A percentile compares a stretch with the other conserved stretches of the same genome.
phyloP scores from a whole-genome alignment of 2,329 filamentous ascomycete genomes.

The Pestalotiopsis sp. region DNA sequence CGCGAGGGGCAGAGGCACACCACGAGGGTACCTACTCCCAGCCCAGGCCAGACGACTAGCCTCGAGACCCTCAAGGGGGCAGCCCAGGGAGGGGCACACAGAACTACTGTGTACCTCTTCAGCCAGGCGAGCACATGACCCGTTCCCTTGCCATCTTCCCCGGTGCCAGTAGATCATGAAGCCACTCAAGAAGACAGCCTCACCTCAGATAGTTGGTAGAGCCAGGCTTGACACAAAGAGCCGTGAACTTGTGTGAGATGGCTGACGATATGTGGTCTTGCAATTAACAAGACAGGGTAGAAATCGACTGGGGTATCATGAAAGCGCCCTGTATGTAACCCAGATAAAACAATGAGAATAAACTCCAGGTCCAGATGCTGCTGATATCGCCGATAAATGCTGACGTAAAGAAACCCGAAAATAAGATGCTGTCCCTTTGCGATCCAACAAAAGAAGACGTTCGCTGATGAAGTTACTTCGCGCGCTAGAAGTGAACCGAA shows the following conservation, averaged over 20 bases:
- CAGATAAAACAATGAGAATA: neutral
- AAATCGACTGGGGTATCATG: conserved; percentile 8
- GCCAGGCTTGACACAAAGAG: neutral
- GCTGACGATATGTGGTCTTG: neutral
- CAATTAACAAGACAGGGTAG: neutral
- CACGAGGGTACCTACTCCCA: too few species aligned
- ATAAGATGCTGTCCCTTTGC: neutral
- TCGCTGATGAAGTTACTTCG: neutral
- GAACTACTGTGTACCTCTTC: neutral
- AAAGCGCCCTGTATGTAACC: conserved; percentile 8
- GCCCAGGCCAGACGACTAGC: too few species aligned
- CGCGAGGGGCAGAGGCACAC: too few species aligned
- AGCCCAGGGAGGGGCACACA: too few species aligned
- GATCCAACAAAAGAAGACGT: conserved; percentile 1
- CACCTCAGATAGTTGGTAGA: neutral
- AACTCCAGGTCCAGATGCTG: neutral
- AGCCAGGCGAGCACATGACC: neutral
- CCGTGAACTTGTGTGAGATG: neutral
- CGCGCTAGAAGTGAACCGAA: neutral
- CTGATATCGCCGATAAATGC: neutral
- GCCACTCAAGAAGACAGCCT: neutral
- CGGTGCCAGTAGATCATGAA: neutral
- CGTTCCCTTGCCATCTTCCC: neutral
- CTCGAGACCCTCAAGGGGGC: too few species aligned
- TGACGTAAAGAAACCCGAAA: neutral